Conservation (phyloP, 2,329 filamentous ascomycete species). For the Neophaeococcomyces mojaviensis region DNA sequence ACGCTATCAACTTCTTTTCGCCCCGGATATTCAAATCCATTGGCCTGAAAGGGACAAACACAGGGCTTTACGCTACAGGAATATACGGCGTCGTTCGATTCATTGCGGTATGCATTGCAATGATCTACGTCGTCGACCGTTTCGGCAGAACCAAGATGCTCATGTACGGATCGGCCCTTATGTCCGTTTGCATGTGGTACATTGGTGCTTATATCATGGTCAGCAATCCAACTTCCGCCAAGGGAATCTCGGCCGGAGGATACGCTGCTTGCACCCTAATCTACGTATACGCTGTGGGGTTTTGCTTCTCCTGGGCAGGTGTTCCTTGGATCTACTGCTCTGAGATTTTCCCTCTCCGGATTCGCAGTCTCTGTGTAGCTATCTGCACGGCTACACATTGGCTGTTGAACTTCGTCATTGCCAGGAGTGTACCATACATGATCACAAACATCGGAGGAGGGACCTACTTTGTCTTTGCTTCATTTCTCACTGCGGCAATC, state of each 20-base stretch:
- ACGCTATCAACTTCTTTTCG: slow-evolving; percentile 60
- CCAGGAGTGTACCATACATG: slow-evolving; percentile 7
- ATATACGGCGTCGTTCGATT: slow-evolving; percentile 68
- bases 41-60: slow-evolving; percentile 50
- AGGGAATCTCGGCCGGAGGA: slow-evolving; percentile 37
- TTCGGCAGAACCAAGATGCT: slow-evolving; percentile 44
- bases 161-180: slow-evolving; percentile 60
- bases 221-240: slow-evolving; percentile 55
- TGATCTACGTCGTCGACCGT: slow-evolving; percentile 38
- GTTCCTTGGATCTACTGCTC: slow-evolving; percentile 66
- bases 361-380: slow-evolving; percentile 60
- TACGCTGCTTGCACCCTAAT: slow-evolving; percentile 65
- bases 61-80: slow-evolving; percentile 64
- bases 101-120: slow-evolving; percentile 33
- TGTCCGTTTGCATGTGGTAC: slow-evolving; percentile 58
- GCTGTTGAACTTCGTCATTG: slow-evolving; percentile 8
- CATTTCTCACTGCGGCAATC: slow-evolving; percentile 52
- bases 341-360: slow-evolving; percentile 60
- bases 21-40: slow-evolving; percentile 62
- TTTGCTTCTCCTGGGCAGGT: slow-evolving; percentile 59
- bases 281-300: slow-evolving; percentile 65
- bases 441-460: slow-evolving; percentile 3
- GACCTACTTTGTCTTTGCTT: slow-evolving; percentile 7
- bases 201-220: slow-evolving; percentile 64
- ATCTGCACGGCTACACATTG: slow-evolving; percentile 57